These are phyloP conservation scores for Trichopus zeylanicus DNA, from an alignment of 116 monocot genomes.

Conservation along the genomic window DNA sequence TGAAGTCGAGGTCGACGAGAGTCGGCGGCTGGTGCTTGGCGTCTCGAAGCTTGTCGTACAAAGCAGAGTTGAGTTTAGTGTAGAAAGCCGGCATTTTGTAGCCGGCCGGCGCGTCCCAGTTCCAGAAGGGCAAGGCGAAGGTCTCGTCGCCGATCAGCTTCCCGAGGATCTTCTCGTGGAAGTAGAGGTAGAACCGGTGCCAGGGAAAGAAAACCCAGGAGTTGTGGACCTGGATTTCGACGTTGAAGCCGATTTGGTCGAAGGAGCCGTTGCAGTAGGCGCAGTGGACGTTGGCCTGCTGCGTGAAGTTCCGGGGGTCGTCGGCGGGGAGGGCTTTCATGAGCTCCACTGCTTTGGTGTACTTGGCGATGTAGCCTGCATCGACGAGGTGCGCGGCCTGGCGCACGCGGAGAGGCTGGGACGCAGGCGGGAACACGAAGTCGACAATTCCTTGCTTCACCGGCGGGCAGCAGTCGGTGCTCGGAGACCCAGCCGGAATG, in stretches of 20 bases:
- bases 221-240: slow-evolving; percentile 30
- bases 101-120: slow-evolving; percentile 41
- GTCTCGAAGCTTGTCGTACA: slow-evolving; percentile 12
- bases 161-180: slow-evolving; percentile 40
- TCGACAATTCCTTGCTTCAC: slow-evolving; percentile 9
- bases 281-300: slow-evolving; percentile 56
- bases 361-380: slow-evolving; percentile 31
- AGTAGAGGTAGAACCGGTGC: slow-evolving; percentile 40
- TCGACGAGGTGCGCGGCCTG: slow-evolving; percentile 38
- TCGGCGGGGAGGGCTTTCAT: slow-evolving; percentile 34
- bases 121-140: slow-evolving; percentile 51
- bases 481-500: slow-evolving; percentile 4
- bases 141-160: slow-evolving; percentile 39
- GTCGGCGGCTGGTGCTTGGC: slow-evolving; percentile 13
- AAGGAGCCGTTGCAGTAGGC: slow-evolving; percentile 60
- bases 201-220: slow-evolving; percentile 48
- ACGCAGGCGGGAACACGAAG: slow-evolving; percentile 12
- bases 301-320: slow-evolving; percentile 40
- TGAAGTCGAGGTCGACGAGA: slow-evolving; percentile 8
- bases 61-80: neutral
- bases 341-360: slow-evolving; percentile 20
- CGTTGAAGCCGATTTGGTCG: slow-evolving; percentile 25
- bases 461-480: slow-evolving; percentile 25
- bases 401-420: slow-evolving; percentile 21
- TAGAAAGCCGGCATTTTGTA: slow-evolving; percentile 28